Evolutionary conservation across 805 yeast species (phyloP).

Genomic region (Torulaspora quercuum): DNA sequence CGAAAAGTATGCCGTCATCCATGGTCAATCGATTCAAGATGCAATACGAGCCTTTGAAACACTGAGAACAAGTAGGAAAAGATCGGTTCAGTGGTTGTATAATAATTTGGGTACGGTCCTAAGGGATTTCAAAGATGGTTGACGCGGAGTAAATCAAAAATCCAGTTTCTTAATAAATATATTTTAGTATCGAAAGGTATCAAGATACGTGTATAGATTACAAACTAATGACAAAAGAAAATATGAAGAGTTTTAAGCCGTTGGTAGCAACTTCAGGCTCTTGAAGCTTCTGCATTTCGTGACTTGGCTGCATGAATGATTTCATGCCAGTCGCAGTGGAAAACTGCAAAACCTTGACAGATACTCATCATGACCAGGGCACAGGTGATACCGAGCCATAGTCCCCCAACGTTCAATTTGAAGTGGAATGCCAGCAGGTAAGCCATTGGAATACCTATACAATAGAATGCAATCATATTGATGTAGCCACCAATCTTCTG

Average conservation of each 20-base stretch:
- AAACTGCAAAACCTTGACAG: conserved; percentile 36
- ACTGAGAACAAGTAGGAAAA: conserved; percentile 33
- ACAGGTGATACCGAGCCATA: conserved; percentile 54
- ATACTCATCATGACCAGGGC: conserved; percentile 36
- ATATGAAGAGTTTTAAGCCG: too few species aligned
- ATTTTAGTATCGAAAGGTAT: too few species aligned
- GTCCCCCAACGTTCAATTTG: conserved; percentile 51
- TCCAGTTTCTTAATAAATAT: too few species aligned
- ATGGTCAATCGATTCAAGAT: conserved; percentile 29
- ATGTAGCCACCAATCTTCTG: conserved; percentile 40
- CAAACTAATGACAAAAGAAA: conserved; percentile 2
- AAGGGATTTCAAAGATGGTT: conserved; percentile 18
- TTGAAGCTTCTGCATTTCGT: conserved; percentile 28
- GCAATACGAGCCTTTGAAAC: conserved; percentile 35
- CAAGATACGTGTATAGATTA: conserved; percentile 4
- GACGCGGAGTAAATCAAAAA: too few species aligned
- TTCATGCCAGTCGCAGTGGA: conserved; percentile 34
- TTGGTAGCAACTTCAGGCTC: conserved; percentile 2
- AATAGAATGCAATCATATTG: conserved; percentile 38
- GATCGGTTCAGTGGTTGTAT: conserved; percentile 39
- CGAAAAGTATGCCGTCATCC: conserved; percentile 33
- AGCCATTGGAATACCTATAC: conserved; percentile 61
- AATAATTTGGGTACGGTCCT: conserved; percentile 35
- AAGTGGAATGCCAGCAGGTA: conserved; percentile 50
- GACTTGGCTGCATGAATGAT: conserved; percentile 30